phyloP scores from a whole-genome alignment of 78 protist species.

The Speleostelium caveatum region DNA sequence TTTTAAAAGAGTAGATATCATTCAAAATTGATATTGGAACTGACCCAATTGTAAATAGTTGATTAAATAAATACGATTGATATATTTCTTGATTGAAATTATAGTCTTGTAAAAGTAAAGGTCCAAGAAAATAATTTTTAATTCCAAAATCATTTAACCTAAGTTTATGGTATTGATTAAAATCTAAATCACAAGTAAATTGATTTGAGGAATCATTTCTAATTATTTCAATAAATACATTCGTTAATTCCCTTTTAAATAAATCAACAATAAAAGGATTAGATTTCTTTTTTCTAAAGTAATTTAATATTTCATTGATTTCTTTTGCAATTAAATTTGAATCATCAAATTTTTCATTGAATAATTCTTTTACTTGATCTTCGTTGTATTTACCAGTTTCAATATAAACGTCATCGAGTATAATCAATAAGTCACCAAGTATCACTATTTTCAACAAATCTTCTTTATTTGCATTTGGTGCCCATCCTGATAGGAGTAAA shows the following conservation, averaged over 20 bases:
- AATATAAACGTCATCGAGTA: background rate
- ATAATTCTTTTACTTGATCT: background rate
- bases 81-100: background rate
- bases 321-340: background rate
- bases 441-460: background rate
- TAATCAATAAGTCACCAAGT: background rate
- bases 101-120: background rate
- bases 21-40: background rate
- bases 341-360: background rate
- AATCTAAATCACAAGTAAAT: background rate
- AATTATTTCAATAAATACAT: background rate
- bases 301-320: background rate
- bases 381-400: background rate
- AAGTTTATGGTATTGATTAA: background rate
- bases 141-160: background rate
- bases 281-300: background rate
- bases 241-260: background rate
- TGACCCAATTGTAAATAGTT: background rate
- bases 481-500: background rate
- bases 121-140: background rate
- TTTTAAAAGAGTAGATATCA: background rate
- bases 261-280: background rate
- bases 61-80: background rate
- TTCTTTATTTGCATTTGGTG: background rate
- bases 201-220: background rate